phyloP scores from a whole-genome alignment of 164 flowering plant species.

The Aristolochia fimbriata region DNA sequence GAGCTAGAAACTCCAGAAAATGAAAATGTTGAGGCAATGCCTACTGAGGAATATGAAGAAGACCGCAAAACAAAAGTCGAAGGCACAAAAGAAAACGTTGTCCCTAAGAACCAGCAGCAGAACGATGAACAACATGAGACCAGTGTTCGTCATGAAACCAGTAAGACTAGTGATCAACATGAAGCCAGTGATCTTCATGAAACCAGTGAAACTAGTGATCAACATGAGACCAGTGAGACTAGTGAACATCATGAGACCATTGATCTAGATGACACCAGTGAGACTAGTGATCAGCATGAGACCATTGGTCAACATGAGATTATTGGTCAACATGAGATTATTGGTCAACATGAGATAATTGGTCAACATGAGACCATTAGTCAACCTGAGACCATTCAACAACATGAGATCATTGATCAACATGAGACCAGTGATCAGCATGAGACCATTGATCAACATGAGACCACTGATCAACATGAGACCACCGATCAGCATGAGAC shows the following conservation, averaged over 20 bases:
- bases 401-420: not conserved
- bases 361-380: too few relatives aligned
- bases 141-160: too few relatives aligned
- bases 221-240: not conserved
- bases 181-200: too few relatives aligned
- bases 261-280: not conserved
- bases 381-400: not conserved
- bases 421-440: not conserved
- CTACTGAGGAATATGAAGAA: not conserved
- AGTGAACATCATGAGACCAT: not conserved
- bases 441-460: not conserved
- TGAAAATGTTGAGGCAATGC: constrained; percentile 1
- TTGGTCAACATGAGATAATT: too few relatives aligned
- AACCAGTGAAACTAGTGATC: not conserved
- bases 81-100: not conserved
- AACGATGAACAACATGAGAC: too few relatives aligned
- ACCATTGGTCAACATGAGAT: not conserved
- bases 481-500: not conserved
- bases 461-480: not conserved
- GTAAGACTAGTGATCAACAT: too few relatives aligned
- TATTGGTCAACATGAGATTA: too few relatives aligned
- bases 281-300: not conserved
- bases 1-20: constrained; percentile 6
- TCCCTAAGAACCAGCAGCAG: not conserved
- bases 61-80: constrained; percentile 6